A percentile compares a stretch with the other conserved stretches of the same genome.
Evolutionary conservation across 176 grass and related monocot species (phyloP).

Genomic region (Tillandsia leiboldiana): DNA sequence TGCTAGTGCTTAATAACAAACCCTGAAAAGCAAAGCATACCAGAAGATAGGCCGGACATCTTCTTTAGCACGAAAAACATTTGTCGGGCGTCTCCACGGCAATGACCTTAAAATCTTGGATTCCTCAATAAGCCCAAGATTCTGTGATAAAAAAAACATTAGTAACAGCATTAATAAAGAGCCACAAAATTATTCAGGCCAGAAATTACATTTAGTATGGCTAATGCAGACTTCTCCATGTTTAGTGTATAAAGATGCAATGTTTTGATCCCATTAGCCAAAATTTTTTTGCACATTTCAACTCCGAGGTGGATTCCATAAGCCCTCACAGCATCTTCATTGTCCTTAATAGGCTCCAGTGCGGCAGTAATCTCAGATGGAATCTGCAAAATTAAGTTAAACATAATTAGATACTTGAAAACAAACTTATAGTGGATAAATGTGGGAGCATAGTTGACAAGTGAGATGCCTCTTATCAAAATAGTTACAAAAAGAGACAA

Average conservation of each 20-base stretch:
- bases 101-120: conserved; percentile 65
- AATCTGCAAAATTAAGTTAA: conserved; percentile 31
- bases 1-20: background rate
- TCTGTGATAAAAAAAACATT: conserved; percentile 26
- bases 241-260: conserved; percentile 86
- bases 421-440: background rate
- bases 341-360: conserved; percentile 76
- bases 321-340: conserved; percentile 71
- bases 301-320: conserved; percentile 81
- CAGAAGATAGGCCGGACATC: conserved; percentile 90
- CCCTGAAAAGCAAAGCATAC: conserved; percentile 22
- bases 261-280: conserved; percentile 73
- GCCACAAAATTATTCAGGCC: background rate
- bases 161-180: conserved; percentile 21
- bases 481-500: too few relatives aligned
- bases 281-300: conserved; percentile 92
- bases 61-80: conserved; percentile 82
- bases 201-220: conserved; percentile 53
- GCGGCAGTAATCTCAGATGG: conserved; percentile 62
- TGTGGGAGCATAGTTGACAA: background rate
- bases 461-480: too few relatives aligned
- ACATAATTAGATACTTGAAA: background rate
- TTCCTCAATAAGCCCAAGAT: conserved; percentile 74
- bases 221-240: conserved; percentile 81
- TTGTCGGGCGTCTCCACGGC: conserved; percentile 69